A percentile compares a stretch with the other conserved stretches of the same genome.
Evolutionary conservation across 768 basidiomycete genomes (phyloP).

Genomic region (Phanerochaete sordida): DNA sequence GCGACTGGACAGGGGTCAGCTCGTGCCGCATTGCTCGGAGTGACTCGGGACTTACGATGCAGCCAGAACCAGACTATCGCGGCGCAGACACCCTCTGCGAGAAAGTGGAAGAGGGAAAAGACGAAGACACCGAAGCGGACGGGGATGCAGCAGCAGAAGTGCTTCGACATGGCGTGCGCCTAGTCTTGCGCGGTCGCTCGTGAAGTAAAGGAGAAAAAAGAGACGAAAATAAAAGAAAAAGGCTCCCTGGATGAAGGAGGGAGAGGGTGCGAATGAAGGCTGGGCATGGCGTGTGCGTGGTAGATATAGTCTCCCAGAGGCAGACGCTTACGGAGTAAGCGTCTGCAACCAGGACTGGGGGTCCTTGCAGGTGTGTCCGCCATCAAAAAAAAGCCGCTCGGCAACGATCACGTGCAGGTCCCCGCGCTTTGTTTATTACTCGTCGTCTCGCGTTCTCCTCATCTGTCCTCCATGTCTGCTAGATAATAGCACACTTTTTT

Average conservation of each 20-base stretch:
- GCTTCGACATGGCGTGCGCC: slow-evolving; percentile 17
- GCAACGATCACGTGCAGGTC: no score
- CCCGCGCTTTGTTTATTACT: no score
- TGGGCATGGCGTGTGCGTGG: not conserved
- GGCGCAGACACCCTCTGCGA: slow-evolving; percentile 7
- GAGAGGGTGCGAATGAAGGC: not conserved
- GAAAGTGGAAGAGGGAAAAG: slow-evolving; percentile 22
- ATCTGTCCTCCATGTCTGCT: no score
- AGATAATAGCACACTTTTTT: no score
- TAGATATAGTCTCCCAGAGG: no score
- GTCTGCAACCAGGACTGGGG: no score
- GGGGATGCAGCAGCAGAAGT: slow-evolving; percentile 29
- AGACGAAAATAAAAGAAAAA: not conserved
- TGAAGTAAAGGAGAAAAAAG: slow-evolving; percentile 3
- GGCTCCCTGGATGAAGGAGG: slow-evolving; percentile 1
- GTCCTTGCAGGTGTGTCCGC: no score
- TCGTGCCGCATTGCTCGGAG: not conserved
- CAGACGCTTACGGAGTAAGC: no score
- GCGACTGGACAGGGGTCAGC: not conserved
- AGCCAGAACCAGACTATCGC: slow-evolving; percentile 17
- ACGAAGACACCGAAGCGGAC: slow-evolving; percentile 28
- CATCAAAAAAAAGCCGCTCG: no score
- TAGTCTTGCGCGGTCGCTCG: not conserved
- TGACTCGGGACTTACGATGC: not conserved
- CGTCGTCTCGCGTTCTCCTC: no score